Percentiles rank a stretch among this genome's conserved stretches.
Conservation (phyloP, 768 basidiomycete species). For the Pulveroboletus sp. region DNA sequence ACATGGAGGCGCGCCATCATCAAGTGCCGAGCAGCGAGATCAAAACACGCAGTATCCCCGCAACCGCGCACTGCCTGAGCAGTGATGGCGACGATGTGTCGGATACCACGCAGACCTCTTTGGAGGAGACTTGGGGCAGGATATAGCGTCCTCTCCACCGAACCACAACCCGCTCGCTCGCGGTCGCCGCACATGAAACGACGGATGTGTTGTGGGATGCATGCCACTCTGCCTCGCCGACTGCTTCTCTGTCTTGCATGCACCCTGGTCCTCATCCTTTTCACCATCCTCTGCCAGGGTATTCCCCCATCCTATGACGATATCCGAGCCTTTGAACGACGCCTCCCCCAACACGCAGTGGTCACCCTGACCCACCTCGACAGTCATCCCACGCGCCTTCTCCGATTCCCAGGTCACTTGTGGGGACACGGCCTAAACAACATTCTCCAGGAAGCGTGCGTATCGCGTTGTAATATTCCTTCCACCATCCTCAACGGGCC, state of each 20-base stretch:
- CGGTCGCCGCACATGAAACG: slow-evolving; percentile 4
- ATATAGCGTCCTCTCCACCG: slow-evolving; percentile 12
- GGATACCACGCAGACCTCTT: neutral
- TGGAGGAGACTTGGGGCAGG: neutral
- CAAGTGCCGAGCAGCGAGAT: too few species aligned
- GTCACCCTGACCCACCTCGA: slow-evolving; percentile 6
- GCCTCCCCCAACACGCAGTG: slow-evolving; percentile 37
- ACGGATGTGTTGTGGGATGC: slow-evolving; percentile 10
- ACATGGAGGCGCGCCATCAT: too few species aligned
- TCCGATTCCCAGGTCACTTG: slow-evolving; percentile 50
- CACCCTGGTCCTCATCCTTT: slow-evolving; percentile 22
- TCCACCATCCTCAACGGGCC: neutral
- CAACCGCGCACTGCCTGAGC: neutral
- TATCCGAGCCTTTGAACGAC: slow-evolving; percentile 32
- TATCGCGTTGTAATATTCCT: neutral
- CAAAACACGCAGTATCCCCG: too few species aligned
- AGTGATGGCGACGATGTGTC: neutral
- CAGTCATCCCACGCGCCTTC: slow-evolving; percentile 28
- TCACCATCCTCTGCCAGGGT: slow-evolving; percentile 32
- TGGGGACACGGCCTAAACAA: slow-evolving; percentile 64
- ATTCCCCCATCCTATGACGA: slow-evolving; percentile 38
- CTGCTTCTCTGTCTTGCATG: slow-evolving; percentile 20
- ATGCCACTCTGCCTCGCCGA: slow-evolving; percentile 24
- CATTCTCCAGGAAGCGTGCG: slow-evolving; percentile 56
- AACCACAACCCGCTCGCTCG: neutral